Percentiles rank a stretch among this genome's conserved stretches.
Conservation (phyloP, 495 filamentous ascomycete genomes). For the Penicillium atrosanguineum region DNA sequence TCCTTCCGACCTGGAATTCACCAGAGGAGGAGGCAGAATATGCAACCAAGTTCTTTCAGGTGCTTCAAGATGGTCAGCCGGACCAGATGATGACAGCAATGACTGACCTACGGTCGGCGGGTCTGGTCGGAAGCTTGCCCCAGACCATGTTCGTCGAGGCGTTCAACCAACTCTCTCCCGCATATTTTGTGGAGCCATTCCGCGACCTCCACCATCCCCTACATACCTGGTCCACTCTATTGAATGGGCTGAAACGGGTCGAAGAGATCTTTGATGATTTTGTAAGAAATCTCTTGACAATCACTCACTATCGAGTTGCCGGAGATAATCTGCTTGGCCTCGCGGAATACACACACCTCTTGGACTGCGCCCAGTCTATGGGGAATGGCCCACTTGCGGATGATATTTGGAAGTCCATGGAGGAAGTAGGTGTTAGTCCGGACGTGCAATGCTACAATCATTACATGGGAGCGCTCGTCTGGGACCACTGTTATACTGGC, state of each 20-base stretch:
- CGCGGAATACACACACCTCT: constrained; percentile 54
- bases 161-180: constrained; percentile 38
- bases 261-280: constrained; percentile 40
- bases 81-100: constrained; percentile 39
- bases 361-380: constrained; percentile 52
- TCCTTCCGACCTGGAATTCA: constrained; percentile 6
- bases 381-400: constrained; percentile 45
- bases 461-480: constrained; percentile 49
- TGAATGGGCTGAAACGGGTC: constrained; percentile 24
- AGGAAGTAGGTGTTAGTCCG: constrained; percentile 31
- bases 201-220: constrained; percentile 47
- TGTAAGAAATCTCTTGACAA: constrained; percentile 29
- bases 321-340: constrained; percentile 31
- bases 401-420: constrained; percentile 53
- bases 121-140: constrained; percentile 32
- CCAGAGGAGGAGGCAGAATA: constrained; percentile 14
- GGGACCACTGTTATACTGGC: constrained; percentile 37
- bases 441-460: constrained; percentile 58
- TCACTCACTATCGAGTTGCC: constrained; percentile 35
- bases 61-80: constrained; percentile 35
- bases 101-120: constrained; percentile 29
- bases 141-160: constrained; percentile 35
- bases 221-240: constrained; percentile 37
- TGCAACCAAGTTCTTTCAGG: constrained; percentile 22
- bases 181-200: constrained; percentile 47